Evolutionary conservation across 352 stramenopile species (phyloP), one percentile per base, ranked within the genome.

Genomic region (Blastocystis sp.): DNA sequence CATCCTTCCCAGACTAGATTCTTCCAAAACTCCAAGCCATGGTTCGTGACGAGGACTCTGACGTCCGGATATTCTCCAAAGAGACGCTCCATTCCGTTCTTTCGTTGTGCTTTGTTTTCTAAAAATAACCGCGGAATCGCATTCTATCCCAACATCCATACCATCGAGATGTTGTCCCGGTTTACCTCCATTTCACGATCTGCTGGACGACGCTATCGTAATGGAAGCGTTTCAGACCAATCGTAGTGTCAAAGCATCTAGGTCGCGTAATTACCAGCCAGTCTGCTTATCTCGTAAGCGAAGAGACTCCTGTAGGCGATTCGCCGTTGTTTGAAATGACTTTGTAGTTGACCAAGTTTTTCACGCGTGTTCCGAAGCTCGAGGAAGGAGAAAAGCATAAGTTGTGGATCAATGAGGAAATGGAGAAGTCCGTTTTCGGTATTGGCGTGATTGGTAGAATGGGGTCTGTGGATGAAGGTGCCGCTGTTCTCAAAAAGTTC

Each of bases 261-360:
- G 65, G 65, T 11, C 65, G 65, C 36, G 44, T 61, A 32, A 78
- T 78, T 40, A 78, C 65, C 65, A 78, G 65, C 36, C 65, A 78
- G 65, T 78, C 65, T 29, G 65, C 65, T 34, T 78, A 78, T 78
- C 36, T 78, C 2, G 65, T 78, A 18, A 78, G 65, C 36, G 65
- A 78, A 59, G 65, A 78, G 42, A 78, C 65, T 1, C 65, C 65
- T 14, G 65, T 78, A 78, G 18, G 21, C n/a, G n/a, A n/a, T 56
- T 56, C 27, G 16, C 14, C 4, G 4, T 38, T 40, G 7, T n/a
- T n/a, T 38, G 27, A 9, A 34, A 57, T 1, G 56, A 4, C 16
- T 0, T 59, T 6, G 42, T 78, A 78, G 65, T 36, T 78, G 6
- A 78, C 65, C 27, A 46, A 46, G 0, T 78, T 61, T 38, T 78